These are phyloP conservation scores for Cucurbita pepo DNA, from an alignment of 306 rosid species.

Conservation along the genomic window DNA sequence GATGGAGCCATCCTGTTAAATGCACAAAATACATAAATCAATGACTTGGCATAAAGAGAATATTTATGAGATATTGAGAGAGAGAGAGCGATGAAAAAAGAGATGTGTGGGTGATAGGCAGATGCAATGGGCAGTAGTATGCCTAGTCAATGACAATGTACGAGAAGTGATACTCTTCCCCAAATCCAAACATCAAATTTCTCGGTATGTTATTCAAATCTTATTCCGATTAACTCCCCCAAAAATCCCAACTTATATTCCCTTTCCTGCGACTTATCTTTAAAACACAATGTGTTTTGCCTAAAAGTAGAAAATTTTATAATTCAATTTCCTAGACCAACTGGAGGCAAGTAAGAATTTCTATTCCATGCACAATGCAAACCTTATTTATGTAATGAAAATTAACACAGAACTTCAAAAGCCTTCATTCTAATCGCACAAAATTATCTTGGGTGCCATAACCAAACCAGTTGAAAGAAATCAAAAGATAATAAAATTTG, in stretches of 20 bases:
- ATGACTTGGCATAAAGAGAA: background rate
- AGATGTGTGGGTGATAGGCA: background rate
- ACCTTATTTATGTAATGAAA: background rate
- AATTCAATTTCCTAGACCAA: background rate
- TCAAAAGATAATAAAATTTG: background rate
- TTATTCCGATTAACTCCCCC: background rate
- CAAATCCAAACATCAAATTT: background rate
- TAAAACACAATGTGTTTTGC: background rate
- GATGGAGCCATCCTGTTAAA: constrained; percentile 56
- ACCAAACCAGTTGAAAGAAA: background rate
- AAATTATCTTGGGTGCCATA: background rate
- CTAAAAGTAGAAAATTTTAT: background rate
- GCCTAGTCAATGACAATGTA: background rate
- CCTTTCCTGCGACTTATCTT: background rate
- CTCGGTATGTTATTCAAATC: background rate
- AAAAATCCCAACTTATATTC: background rate
- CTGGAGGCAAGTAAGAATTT: background rate
- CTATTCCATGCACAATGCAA: background rate
- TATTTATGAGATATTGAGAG: background rate
- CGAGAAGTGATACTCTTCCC: background rate
- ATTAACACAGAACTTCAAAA: background rate
- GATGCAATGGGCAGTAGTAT: background rate
- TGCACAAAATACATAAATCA: constrained; percentile 2
- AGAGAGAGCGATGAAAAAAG: background rate
- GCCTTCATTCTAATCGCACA: background rate